Evolutionary conservation across 495 filamentous ascomycete genomes (phyloP), one percentile per base, ranked within the genome.

Genomic region (Xylaria flabelliformis): DNA sequence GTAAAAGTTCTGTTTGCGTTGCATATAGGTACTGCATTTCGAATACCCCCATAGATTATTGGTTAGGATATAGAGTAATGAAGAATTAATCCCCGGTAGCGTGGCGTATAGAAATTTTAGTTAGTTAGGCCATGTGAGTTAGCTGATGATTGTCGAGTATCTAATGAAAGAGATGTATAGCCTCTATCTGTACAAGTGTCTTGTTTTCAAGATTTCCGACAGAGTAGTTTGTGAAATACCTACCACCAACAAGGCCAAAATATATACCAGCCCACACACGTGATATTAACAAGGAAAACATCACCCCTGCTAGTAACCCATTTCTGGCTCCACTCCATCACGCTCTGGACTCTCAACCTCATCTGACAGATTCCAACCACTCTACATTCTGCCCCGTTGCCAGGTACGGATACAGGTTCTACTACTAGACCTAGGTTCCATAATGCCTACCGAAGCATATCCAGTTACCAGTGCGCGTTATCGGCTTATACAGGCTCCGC

Each of bases 41-140:
- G 61, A 58, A 71, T 71, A 71, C 69, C 69, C 69, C 69, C 19
- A 71, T 71, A 71, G 69, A 71, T 44, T 64, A 70, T 64, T 70
- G 68, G 12, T 70, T 70, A 63, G 68, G 36, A 51, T 53, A 64
- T 71, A 70, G 41, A 70, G 34, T 34, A 61, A 56, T 59, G 53
- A 61, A 42, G 67, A 24, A 48, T 58, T 41, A 48, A 24, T 61
- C 7, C 41, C 51, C 53, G 6, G 32, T 9, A 7, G 4, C 34
- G 12, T 67, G 17, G n/a, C n/a, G 3, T 39, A 3, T n/a, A 42
- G n/a, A 24, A 21, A 3, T n/a, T 24, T 5, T 8, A 61, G 5
- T 39, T 8, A 39, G 17, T 8, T 4, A 32, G 29, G 17, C 29
- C 26, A 4, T 56, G 53, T 4, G 3, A 29, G 24, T 39, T 61